Evolutionary conservation across 257 asterid genomes (phyloP).

Genomic region (Plantago elongata): DNA sequence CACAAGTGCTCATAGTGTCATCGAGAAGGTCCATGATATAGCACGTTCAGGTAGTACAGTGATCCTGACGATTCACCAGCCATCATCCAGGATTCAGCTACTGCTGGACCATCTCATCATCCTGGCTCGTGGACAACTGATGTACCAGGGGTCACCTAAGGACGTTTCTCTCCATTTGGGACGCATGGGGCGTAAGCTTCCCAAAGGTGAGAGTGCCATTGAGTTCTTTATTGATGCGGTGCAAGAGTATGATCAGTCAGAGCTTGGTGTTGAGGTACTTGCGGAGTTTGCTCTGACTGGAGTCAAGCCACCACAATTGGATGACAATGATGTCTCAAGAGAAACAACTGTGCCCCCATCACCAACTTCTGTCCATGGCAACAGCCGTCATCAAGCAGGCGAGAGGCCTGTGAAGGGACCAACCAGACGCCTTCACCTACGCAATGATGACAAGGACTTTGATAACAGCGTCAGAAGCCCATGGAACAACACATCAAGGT

Average conservation of each 20-base stretch:
- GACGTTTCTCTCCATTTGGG: constrained; percentile 60
- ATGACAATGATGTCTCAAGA: constrained; percentile 27
- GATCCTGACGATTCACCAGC: constrained; percentile 82
- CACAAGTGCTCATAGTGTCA: constrained; percentile 80
- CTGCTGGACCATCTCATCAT: constrained; percentile 71
- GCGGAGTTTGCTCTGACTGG: constrained; percentile 74
- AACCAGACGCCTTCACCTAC: constrained; percentile 27
- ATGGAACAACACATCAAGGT: constrained; percentile 54
- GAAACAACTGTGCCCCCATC: constrained; percentile 28
- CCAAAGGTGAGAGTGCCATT: constrained; percentile 64
- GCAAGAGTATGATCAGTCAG: constrained; percentile 76
- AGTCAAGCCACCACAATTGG: constrained; percentile 55
- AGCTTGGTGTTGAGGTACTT: constrained; percentile 56
- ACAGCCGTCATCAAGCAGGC: background rate
- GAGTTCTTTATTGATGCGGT: constrained; percentile 72
- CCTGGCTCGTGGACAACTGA: constrained; percentile 81
- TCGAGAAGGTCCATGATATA: constrained; percentile 72
- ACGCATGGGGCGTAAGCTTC: constrained; percentile 53
- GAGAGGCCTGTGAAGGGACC: constrained; percentile 21
- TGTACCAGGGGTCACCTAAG: constrained; percentile 79
- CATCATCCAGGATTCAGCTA: constrained; percentile 65
- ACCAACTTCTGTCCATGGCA: constrained; percentile 17
- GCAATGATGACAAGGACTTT: constrained; percentile 33
- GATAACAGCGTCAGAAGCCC: constrained; percentile 65
- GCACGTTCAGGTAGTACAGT: constrained; percentile 77